A percentile compares a stretch with the other conserved stretches of the same genome.
phyloP scores from a whole-genome alignment of 2,329 filamentous ascomycete genomes.

The Cladosporium oxysporum region DNA sequence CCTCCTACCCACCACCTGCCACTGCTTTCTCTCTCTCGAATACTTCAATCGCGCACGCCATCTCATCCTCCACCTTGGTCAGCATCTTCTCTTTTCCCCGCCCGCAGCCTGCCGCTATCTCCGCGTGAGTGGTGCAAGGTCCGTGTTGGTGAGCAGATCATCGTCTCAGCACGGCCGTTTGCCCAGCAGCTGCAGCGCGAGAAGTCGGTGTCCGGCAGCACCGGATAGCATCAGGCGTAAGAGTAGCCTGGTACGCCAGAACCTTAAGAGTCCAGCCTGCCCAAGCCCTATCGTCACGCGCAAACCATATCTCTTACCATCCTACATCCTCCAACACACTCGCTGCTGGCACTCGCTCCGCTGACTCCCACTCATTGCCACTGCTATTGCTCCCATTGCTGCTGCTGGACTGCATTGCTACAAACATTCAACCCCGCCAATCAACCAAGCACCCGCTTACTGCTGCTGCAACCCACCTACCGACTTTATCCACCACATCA shows the following conservation, averaged over 20 bases:
- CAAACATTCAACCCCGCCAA: not conserved
- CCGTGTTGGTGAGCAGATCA: not conserved
- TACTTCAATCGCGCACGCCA: not conserved
- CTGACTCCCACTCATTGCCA: not conserved
- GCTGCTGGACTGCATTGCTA: not conserved
- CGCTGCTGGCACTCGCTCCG: not conserved
- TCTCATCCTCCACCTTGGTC: not conserved
- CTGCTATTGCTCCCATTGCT: not conserved
- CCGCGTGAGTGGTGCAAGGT: not conserved
- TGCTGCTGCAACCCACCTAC: not conserved
- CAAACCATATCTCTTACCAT: not conserved
- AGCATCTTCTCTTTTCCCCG: not conserved
- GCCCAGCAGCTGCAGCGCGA: not conserved
- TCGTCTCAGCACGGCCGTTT: not conserved
- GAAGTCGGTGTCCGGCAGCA: constrained; percentile 6
- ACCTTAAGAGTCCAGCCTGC: not conserved
- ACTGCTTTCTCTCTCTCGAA: not conserved
- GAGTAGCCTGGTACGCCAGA: not conserved
- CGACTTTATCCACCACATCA: not conserved
- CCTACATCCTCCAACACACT: not conserved
- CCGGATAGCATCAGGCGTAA: not conserved
- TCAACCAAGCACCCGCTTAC: not conserved
- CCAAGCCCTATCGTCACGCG: constrained; percentile 1
- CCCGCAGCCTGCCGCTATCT: not conserved
- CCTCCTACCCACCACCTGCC: not conserved